Conservation (phyloP, 495 filamentous ascomycete genomes). For the Ascobolus immersus region DNA sequence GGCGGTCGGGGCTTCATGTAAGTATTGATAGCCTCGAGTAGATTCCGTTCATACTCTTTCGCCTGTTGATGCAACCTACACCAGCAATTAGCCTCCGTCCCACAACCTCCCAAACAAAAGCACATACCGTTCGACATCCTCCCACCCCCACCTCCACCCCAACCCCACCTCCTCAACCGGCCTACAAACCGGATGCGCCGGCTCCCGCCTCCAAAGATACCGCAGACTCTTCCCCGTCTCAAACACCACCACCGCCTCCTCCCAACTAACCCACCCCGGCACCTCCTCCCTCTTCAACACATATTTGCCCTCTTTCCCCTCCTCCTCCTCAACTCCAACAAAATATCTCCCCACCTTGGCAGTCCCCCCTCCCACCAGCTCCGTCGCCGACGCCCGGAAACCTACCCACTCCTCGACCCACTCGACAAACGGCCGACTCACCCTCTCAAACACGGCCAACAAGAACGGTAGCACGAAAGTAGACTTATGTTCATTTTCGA, state of each 20-base stretch:
- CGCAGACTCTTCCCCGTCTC: conserved; percentile 56
- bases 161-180: conserved; percentile 24
- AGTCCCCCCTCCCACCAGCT: conserved; percentile 27
- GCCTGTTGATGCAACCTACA: too few relatives aligned
- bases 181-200: conserved; percentile 47
- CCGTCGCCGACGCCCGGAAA: conserved; percentile 30
- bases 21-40: too few relatives aligned
- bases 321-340: too few relatives aligned
- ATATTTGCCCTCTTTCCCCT: too few relatives aligned
- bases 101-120: too few relatives aligned
- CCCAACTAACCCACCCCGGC: conserved; percentile 38
- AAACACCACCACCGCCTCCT: conserved; percentile 38
- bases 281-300: conserved; percentile 32
- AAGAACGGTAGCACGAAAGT: conserved; percentile 35
- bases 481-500: conserved; percentile 37
- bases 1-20: too few relatives aligned
- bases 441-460: conserved; percentile 36
- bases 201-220: conserved; percentile 42
- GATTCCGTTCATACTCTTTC: too few relatives aligned
- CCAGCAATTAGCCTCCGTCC: too few relatives aligned
- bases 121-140: conserved; percentile 30
- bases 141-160: conserved; percentile 54
- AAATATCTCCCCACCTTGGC: conserved; percentile 30
- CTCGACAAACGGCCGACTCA: conserved; percentile 44
- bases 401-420: conserved; percentile 57